Evolutionary conservation across 2,329 filamentous ascomycete species (phyloP).

Genomic region (Pezicula carpinea): DNA sequence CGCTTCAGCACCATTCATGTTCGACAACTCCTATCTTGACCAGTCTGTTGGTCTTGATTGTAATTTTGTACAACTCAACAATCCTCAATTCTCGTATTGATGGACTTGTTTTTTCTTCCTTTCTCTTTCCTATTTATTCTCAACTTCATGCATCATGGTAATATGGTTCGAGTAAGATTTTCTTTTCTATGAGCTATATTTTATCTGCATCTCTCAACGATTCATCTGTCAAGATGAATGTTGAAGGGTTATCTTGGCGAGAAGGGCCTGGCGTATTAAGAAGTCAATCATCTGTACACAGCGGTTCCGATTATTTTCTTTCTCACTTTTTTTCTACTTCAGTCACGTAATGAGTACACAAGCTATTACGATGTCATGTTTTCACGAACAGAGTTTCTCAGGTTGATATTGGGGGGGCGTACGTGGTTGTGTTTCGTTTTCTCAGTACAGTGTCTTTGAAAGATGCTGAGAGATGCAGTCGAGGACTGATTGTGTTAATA

Average conservation of each 20-base stretch:
- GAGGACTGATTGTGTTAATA: too few species aligned
- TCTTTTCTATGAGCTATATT: constrained; percentile 1
- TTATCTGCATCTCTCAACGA: constrained; percentile 1
- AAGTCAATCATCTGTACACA: not conserved
- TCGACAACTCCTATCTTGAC: constrained; percentile 13
- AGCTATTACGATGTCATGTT: too few species aligned
- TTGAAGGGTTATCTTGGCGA: not conserved
- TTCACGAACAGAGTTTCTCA: too few species aligned
- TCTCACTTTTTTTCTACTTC: not conserved
- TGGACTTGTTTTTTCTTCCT: constrained; percentile 1
- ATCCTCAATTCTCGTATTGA: constrained; percentile 12
- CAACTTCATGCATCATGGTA: constrained; percentile 3
- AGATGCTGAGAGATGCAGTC: too few species aligned
- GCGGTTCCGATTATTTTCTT: not conserved
- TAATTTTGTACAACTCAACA: constrained; percentile 4
- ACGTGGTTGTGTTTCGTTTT: too few species aligned
- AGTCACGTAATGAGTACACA: too few species aligned
- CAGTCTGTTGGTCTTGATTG: constrained; percentile 12
- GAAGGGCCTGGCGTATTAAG: not conserved
- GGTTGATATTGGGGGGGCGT: too few species aligned
- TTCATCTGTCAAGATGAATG: not conserved
- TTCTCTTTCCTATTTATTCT: constrained; percentile 4
- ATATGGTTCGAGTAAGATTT: constrained; percentile 14
- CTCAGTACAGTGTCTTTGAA: too few species aligned
- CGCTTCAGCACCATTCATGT: constrained; percentile 14